Percentiles rank a stretch among this genome's conserved stretches.
Evolutionary conservation across 2,329 filamentous ascomycete genomes (phyloP).

Genomic region (Talaromyces marneffei): DNA sequence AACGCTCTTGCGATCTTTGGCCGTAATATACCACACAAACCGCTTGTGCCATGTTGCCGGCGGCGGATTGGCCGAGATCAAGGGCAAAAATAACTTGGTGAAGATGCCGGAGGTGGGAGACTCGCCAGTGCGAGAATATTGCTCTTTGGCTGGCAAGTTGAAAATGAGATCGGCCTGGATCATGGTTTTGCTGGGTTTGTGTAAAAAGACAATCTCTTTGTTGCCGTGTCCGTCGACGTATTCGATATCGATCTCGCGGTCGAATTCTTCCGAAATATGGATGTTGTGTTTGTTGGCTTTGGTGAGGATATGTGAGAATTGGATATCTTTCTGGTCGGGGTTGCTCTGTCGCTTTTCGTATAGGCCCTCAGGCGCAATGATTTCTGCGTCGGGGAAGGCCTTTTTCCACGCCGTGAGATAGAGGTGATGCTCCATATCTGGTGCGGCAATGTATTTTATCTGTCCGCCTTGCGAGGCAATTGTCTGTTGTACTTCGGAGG

Average conservation of each 20-base stretch:
- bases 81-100: conserved; percentile 50
- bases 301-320: conserved; percentile 65
- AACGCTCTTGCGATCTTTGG: conserved; percentile 61
- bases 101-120: conserved; percentile 52
- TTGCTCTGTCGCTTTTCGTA: conserved; percentile 69
- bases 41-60: conserved; percentile 69
- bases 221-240: conserved; percentile 75
- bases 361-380: conserved; percentile 78
- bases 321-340: conserved; percentile 50
- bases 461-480: conserved; percentile 59
- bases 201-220: conserved; percentile 81
- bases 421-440: conserved; percentile 92
- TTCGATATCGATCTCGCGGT: conserved; percentile 78
- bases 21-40: conserved; percentile 69
- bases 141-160: conserved; percentile 81
- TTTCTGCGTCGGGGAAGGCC: conserved; percentile 69
- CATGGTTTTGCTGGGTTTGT: conserved; percentile 70
- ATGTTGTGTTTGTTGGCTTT: conserved; percentile 47
- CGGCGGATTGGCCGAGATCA: conserved; percentile 53
- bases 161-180: conserved; percentile 90
- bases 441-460: conserved; percentile 78
- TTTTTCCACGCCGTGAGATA: conserved; percentile 80
- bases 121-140: conserved; percentile 60
- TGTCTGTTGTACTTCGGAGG: conserved; percentile 61
- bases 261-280: conserved; percentile 69